Percentiles rank a stretch among this genome's conserved stretches.
Conservation (phyloP, 345 rosid genomes). For the Brassica rapa region DNA sequence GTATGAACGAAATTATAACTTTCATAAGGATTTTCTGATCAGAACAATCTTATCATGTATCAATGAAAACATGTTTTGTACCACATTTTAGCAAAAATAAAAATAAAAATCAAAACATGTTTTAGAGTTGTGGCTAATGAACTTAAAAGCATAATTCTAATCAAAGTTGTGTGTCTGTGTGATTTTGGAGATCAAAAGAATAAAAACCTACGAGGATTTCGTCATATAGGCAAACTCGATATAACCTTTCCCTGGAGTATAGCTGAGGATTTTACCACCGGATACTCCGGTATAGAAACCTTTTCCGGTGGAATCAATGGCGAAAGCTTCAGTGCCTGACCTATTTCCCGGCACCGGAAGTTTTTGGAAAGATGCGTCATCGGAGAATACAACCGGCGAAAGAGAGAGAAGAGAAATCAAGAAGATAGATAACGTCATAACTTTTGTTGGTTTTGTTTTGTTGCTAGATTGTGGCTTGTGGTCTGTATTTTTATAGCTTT, state of each 20-base stretch:
- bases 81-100: too few species aligned
- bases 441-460: constrained; percentile 19
- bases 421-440: constrained; percentile 23
- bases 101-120: neutral
- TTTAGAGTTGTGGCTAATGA: neutral
- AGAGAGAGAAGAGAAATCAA: constrained; percentile 20
- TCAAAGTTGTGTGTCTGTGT: neutral
- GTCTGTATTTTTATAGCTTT: constrained; percentile 14
- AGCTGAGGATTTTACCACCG: constrained; percentile 47
- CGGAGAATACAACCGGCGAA: constrained; percentile 13
- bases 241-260: constrained; percentile 28
- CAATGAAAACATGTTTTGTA: neutral
- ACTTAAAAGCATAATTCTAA: neutral
- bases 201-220: constrained; percentile 20
- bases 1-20: neutral
- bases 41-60: neutral
- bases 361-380: constrained; percentile 6
- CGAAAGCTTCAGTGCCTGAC: constrained; percentile 40
- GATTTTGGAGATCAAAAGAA: neutral
- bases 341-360: constrained; percentile 33
- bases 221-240: constrained; percentile 31
- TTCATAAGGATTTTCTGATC: neutral
- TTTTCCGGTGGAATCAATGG: constrained; percentile 32
- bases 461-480: constrained; percentile 3
- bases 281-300: constrained; percentile 49